Base-by-base conservation (phyloP, 768 basidiomycete genomes). In the Floccularia luteovirens region DNA sequence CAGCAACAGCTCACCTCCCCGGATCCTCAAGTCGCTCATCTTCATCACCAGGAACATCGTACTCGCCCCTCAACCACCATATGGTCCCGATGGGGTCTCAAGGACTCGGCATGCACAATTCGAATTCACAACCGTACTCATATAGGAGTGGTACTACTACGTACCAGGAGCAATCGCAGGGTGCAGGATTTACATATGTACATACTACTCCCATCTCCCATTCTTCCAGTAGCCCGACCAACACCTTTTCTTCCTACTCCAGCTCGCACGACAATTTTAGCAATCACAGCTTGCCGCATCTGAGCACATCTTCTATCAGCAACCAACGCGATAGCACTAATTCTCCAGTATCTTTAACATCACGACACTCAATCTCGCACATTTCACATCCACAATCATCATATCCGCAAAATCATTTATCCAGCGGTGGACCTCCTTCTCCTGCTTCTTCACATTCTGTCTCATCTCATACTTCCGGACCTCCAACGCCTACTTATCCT, bases 361-460 rank as follows among this genome's bases (percentile, higher is more conserved):
- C 75, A n/a, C 70, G 77, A 7, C 70, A 76, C 30, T 77, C 76
- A 4, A 74, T 79, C 19, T 76, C 76, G 0, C 76, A 77, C 42
- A 72, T 78, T 17, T 76, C 74, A 0, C 73, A 76, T 43, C 74
- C 75, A 0, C 70, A 72, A 10, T 56, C 67, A 16, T n/a, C n/a
- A n/a, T 69, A 71, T 42, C 57, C 64, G 3, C 65, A 58, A 23
- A 48, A 42, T 47, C 53, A 68, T 51, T 43, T 61, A 43, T 47
- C 56, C 3, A 59, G 60, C 38, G 57, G 61, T 37, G 61, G 57
- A 14, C 64, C 73, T 0, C 67, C 71, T 0, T 77, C 77, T 0
- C 72, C 77, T 0, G 69, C 68, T 6, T 74, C 74, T 3, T 64
- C 69, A 2, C 69, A 74, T 23, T 75, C 75, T 5, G 63, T 69